phyloP scores from a whole-genome alignment of 345 rosid species.

The Zanthoxylum bungeanum region DNA sequence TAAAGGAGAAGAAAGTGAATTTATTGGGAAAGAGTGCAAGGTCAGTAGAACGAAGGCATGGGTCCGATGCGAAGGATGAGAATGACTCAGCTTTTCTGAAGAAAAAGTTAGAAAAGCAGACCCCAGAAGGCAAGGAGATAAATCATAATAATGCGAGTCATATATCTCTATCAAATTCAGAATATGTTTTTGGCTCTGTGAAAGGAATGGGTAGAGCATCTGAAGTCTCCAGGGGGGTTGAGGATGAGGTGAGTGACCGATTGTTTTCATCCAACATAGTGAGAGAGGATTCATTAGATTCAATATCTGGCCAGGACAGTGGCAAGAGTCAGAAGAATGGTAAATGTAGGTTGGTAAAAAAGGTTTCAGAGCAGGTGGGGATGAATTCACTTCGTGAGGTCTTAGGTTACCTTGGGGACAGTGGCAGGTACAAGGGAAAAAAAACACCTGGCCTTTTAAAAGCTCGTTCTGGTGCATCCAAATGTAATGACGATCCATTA shows the following conservation, averaged over 20 bases:
- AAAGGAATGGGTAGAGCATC: constrained; percentile 15
- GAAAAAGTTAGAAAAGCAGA: constrained; percentile 21
- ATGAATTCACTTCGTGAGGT: constrained; percentile 1
- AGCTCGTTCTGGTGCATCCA: constrained; percentile 5
- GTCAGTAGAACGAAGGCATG: constrained; percentile 16
- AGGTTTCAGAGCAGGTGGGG: constrained; percentile 15
- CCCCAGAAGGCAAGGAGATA: constrained; percentile 20
- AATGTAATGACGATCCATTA: constrained; percentile 17
- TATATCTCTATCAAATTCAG: constrained; percentile 15
- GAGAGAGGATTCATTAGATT: constrained; percentile 29
- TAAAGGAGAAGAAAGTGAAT: constrained; percentile 33
- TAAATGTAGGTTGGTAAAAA: constrained; percentile 19
- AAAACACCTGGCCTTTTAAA: constrained; percentile 22
- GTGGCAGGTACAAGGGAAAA: constrained; percentile 14
- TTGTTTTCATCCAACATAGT: constrained; percentile 14
- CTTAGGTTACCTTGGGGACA: constrained; percentile 11
- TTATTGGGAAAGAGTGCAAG: constrained; percentile 27
- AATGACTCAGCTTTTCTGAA: constrained; percentile 2
- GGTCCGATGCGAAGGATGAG: constrained; percentile 5
- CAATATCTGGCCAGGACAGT: constrained; percentile 22
- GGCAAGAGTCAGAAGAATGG: constrained; percentile 28
- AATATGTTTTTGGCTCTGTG: constrained; percentile 14
- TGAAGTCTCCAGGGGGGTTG: constrained; percentile 23
- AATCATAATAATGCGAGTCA: constrained; percentile 15
- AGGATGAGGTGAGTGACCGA: constrained; percentile 15